Evolutionary conservation across 148 eudicot species (phyloP), one percentile per base, ranked within the genome.

Genomic region (Cornus florida): DNA sequence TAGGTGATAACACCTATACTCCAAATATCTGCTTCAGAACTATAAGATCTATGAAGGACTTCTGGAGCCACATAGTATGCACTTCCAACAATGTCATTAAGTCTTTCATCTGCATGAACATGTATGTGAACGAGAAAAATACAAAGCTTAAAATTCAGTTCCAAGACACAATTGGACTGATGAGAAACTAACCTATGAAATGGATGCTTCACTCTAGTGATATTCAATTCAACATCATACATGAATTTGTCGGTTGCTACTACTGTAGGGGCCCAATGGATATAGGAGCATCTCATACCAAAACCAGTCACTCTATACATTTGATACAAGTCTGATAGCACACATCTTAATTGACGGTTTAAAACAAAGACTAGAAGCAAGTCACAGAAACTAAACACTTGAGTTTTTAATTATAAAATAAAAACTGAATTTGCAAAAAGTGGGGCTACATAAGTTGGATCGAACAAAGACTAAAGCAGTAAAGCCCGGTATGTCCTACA

Each of bases 61-160:
- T 90, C 93, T 16, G 93, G 93, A 39, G 93, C 93, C 43, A 90
- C 93, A 78, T 90, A 90, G 77, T 90, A 90, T 28, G 93, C 93
- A 85, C 93, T 90, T 72, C 93, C 93, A 82, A 90, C 93, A 68
- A 90, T 90, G 80, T 90, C 93, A 78, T 90, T 88, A 43, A 90
- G 88, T 80, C 93, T 83, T 80, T 90, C 93, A 41, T 90, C 93
- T 90, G 89, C 86, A 81, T 24, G 31, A 67, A 4, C 28, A 33
- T 14, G 43, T 39, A 53, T 41, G 7, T 12, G 14, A 53, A 3
- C 14, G 59, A 62, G 9, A 62, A 62, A 17, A 57, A 12, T 5
- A 11, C 20, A 14, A 57, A 14, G 64, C 64, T 57, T 10, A 57
- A 16, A 19, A 62, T 62, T 62, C 23, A 62, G 23, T 62, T 62